These are phyloP conservation scores for Trametes sp. DNA, from an alignment of 1,284 basidiomycete genomes.

Conservation along the genomic window DNA sequence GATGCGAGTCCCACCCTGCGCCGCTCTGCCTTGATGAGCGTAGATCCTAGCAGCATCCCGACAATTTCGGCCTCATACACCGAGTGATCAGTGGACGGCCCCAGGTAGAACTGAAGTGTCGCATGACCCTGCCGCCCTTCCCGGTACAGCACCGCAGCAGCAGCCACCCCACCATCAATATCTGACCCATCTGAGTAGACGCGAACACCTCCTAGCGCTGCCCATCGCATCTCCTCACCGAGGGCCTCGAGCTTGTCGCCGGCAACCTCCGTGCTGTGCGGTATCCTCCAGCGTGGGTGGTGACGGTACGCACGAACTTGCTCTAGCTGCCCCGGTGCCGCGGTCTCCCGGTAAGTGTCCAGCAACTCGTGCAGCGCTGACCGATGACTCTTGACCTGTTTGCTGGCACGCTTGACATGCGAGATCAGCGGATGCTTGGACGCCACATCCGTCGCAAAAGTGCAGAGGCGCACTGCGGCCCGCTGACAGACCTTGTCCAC, in stretches of 20 bases:
- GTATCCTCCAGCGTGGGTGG: slow-evolving; percentile 15
- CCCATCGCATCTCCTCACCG: slow-evolving; percentile 1
- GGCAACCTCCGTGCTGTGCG: neutral
- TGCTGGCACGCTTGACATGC: slow-evolving; percentile 18
- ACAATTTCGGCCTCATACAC: slow-evolving; percentile 44
- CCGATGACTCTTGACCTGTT: slow-evolving; percentile 22
- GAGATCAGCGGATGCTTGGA: slow-evolving; percentile 44
- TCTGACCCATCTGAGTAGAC: slow-evolving; percentile 34
- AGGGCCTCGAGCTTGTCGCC: slow-evolving; percentile 10
- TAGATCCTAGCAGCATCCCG: slow-evolving; percentile 28
- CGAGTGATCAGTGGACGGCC: slow-evolving; percentile 35
- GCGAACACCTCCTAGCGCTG: neutral
- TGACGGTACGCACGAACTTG: slow-evolving; percentile 13
- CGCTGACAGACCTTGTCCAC: slow-evolving; percentile 36
- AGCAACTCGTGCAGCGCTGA: slow-evolving; percentile 29
- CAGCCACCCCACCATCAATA: slow-evolving; percentile 12
- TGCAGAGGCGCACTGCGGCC: too few relatives aligned
- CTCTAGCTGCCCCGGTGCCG: slow-evolving; percentile 10
- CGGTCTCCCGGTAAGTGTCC: slow-evolving; percentile 13
- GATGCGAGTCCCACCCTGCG: neutral
- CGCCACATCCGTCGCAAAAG: too few relatives aligned
- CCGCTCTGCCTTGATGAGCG: slow-evolving; percentile 10
- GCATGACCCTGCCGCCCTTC: neutral
- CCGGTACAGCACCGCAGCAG: slow-evolving; percentile 8
- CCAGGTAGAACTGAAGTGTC: slow-evolving; percentile 34